These are phyloP conservation scores for Plasmodium billcollinsi DNA, from an alignment of 169 alveolate species.

Conservation along the genomic window DNA sequence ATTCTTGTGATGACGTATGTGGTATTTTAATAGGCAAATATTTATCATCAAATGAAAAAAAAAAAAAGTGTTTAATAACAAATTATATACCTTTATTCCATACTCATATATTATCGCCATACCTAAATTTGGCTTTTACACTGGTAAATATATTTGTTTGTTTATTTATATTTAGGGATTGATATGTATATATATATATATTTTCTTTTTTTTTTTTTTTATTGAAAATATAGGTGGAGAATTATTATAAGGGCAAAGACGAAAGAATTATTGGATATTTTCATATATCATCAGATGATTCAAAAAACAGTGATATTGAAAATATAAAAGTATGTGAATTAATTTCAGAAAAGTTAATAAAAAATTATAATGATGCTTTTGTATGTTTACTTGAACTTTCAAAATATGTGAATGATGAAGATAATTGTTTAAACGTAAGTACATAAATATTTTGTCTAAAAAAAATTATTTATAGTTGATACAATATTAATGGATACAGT, in stretches of 20 bases:
- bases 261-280: slow-evolving; percentile 63
- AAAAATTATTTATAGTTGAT: not conserved
- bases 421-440: slow-evolving; percentile 54
- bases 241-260: slow-evolving; percentile 37
- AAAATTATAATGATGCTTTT: slow-evolving; percentile 60
- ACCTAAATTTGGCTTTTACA: slow-evolving; percentile 59
- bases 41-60: slow-evolving; percentile 4
- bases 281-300: slow-evolving; percentile 52
- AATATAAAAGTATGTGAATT: slow-evolving; percentile 64
- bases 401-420: slow-evolving; percentile 16
- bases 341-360: slow-evolving; percentile 39
- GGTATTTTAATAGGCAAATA: slow-evolving; percentile 73
- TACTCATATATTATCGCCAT: slow-evolving; percentile 57
- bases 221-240: slow-evolving; percentile 31
- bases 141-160: slow-evolving; percentile 20
- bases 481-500: no score
- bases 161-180: not conserved
- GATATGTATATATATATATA: not conserved
- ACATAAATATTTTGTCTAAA: not conserved
- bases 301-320: slow-evolving; percentile 42
- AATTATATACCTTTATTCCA: slow-evolving; percentile 65
- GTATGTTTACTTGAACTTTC: slow-evolving; percentile 56
- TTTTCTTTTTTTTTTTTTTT: not conserved
- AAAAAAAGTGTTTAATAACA: slow-evolving; percentile 42
- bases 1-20: slow-evolving; percentile 73